Evolutionary conservation across 2,329 filamentous ascomycete species (phyloP).

Genomic region (Colletotrichum ledebouriae): DNA sequence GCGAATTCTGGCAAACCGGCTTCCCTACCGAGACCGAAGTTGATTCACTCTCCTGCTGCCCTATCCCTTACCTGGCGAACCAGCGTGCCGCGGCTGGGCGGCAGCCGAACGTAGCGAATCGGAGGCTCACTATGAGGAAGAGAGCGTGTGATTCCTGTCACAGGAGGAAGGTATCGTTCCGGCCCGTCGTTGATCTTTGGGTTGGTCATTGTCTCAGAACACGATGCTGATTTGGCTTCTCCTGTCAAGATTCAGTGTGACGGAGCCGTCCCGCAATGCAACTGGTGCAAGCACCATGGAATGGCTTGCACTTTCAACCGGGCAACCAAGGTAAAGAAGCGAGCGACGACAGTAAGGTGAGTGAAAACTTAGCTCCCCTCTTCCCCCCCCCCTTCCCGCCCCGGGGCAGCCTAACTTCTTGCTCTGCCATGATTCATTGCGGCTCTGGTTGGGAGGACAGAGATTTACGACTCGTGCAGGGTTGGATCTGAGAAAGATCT

Average conservation of each 20-base stretch:
- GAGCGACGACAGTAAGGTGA: constrained; percentile 33
- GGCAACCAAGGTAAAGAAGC: constrained; percentile 38
- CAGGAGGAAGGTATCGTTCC: constrained; percentile 58
- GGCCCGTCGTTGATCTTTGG: background rate
- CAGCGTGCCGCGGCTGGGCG: constrained; percentile 27
- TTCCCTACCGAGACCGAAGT: background rate
- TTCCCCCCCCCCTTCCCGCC: no score
- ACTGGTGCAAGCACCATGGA: constrained; percentile 64
- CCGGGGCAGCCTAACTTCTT: background rate
- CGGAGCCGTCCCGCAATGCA: constrained; percentile 57
- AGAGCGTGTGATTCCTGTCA: constrained; percentile 64
- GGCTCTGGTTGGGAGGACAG: no score
- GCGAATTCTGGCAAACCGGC: background rate
- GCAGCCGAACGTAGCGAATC: constrained; percentile 17
- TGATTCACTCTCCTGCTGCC: background rate
- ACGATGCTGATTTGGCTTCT: constrained; percentile 23
- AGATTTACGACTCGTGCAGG: constrained; percentile 35
- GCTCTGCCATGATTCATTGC: background rate
- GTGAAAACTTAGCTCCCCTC: background rate
- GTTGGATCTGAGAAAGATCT: constrained; percentile 48
- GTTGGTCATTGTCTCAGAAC: constrained; percentile 3
- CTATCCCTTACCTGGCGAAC: background rate
- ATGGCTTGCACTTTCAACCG: constrained; percentile 60
- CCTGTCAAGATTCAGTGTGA: constrained; percentile 63
- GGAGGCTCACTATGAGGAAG: constrained; percentile 44